Evolutionary conservation across 225 moss, liverwort and hornwort species (phyloP).

Genomic region (Polytrichum formosum): DNA sequence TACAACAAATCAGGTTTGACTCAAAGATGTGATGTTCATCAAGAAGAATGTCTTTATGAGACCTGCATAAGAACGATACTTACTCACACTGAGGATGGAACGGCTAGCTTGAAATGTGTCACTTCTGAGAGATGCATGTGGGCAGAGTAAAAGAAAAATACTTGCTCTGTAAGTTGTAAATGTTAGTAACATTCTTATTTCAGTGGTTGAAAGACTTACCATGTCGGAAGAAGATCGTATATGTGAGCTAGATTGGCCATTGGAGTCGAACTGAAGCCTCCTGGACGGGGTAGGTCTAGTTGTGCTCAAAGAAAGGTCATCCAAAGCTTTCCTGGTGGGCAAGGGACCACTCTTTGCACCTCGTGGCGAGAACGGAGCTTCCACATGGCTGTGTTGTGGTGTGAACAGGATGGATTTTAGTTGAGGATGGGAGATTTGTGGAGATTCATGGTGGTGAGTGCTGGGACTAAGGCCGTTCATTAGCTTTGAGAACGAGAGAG

Average conservation of each 20-base stretch:
- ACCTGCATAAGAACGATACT: too few species aligned
- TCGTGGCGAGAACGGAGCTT: constrained; percentile 34
- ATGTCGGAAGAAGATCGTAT: constrained; percentile 11
- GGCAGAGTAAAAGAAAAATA: too few species aligned
- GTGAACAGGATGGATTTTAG: constrained; percentile 18
- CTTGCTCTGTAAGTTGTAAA: not conserved
- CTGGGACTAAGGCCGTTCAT: constrained; percentile 15
- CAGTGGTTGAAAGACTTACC: constrained; percentile 17
- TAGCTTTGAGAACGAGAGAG: constrained; percentile 53
- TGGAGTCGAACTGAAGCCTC: constrained; percentile 33
- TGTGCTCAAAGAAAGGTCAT: constrained; percentile 9
- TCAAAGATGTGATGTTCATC: too few species aligned
- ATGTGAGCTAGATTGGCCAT: constrained; percentile 11
- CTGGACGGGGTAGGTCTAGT: constrained; percentile 25
- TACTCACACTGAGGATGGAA: too few species aligned
- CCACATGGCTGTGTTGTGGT: constrained; percentile 27
- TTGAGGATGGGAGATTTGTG: not conserved
- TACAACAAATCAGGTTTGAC: too few species aligned
- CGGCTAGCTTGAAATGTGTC: too few species aligned
- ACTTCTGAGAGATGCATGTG: too few species aligned
- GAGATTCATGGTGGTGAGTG: constrained; percentile 3
- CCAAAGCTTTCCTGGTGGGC: constrained; percentile 30
- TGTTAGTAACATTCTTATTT: not conserved
- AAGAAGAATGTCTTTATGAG: too few species aligned
- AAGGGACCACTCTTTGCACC: constrained; percentile 40